Evolutionary conservation across 331 rosid genomes (phyloP).

Genomic region (Spiraea crenata): DNA sequence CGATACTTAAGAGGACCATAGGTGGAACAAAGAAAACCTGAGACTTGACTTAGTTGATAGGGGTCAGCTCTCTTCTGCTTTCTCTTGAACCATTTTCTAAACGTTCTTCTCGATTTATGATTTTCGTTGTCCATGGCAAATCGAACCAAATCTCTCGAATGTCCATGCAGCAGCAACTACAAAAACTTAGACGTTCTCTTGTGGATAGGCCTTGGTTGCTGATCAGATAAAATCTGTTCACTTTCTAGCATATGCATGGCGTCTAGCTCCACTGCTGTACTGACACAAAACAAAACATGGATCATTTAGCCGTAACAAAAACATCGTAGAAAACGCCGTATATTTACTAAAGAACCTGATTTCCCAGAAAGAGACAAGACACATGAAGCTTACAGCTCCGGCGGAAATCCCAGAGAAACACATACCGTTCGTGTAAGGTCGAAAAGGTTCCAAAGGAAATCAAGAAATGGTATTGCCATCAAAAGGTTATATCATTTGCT

Average conservation of each 20-base stretch:
- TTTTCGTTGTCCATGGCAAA: conserved; percentile 49
- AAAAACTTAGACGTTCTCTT: background rate
- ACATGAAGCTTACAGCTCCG: conserved; percentile 8
- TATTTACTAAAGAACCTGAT: conserved; percentile 16
- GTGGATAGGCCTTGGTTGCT: conserved; percentile 1
- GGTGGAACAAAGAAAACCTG: conserved; percentile 40
- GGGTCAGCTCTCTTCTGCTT: conserved; percentile 47
- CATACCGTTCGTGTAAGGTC: conserved; percentile 13
- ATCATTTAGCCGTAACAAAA: conserved; percentile 13
- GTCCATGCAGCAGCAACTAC: conserved; percentile 23
- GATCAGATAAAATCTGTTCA: conserved; percentile 10
- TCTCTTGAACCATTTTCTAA: conserved; percentile 46
- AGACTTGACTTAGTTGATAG: conserved; percentile 38
- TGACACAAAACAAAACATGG: conserved; percentile 6
- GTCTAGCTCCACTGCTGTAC: background rate
- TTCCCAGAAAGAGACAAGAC: conserved; percentile 22
- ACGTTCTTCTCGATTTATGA: conserved; percentile 38
- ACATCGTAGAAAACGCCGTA: conserved; percentile 47
- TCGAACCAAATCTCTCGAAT: conserved; percentile 1
- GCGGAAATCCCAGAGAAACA: conserved; percentile 46
- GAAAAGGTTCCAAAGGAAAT: conserved; percentile 24
- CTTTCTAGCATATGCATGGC: conserved; percentile 9
- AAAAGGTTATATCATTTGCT: conserved; percentile 50
- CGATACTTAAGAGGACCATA: background rate
- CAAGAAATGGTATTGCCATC: conserved; percentile 50